Evolutionary conservation across 768 basidiomycete genomes (phyloP).

Genomic region (Butyriboletus loyo): DNA sequence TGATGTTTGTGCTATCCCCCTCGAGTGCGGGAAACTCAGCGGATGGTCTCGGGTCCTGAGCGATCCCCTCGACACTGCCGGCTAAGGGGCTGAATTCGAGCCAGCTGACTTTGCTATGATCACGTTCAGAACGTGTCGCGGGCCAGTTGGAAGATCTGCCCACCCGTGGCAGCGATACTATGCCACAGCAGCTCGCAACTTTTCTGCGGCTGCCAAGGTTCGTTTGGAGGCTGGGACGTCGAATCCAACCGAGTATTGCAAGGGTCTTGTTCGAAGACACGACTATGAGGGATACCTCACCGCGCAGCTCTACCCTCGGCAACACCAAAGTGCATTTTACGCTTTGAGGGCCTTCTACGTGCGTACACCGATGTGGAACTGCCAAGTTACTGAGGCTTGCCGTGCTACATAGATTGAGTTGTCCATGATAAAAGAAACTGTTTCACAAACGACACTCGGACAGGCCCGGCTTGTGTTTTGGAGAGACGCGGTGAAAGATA

Average conservation of each 20-base stretch:
- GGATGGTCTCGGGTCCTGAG: slow-evolving; percentile 5
- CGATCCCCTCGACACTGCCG: slow-evolving; percentile 22
- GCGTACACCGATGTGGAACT: slow-evolving; percentile 31
- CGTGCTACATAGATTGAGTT: slow-evolving; percentile 75
- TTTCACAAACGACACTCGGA: slow-evolving; percentile 72
- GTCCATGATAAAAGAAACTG: slow-evolving; percentile 71
- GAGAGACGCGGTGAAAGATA: slow-evolving; percentile 72
- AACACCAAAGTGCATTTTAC: slow-evolving; percentile 64
- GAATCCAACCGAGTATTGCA: slow-evolving; percentile 63
- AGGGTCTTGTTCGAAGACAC: slow-evolving; percentile 65
- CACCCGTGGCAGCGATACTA: slow-evolving; percentile 10
- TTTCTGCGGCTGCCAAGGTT: slow-evolving; percentile 9
- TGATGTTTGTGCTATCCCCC: slow-evolving; percentile 1
- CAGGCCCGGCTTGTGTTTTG: slow-evolving; percentile 86
- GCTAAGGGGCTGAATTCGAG: slow-evolving; percentile 11
- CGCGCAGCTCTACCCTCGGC: slow-evolving; percentile 68
- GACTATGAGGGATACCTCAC: slow-evolving; percentile 80
- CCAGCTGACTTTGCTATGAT: slow-evolving; percentile 15
- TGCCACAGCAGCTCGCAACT: slow-evolving; percentile 4
- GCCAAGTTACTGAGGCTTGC: slow-evolving; percentile 4
- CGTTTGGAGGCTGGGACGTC: slow-evolving; percentile 20
- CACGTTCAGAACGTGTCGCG: slow-evolving; percentile 11
- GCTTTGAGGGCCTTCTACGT: slow-evolving; percentile 84
- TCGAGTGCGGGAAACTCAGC: not conserved
- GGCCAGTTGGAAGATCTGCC: slow-evolving; percentile 1